Evolutionary conservation across 768 basidiomycete genomes (phyloP).

Genomic region (Auriscalpium vulgare): DNA sequence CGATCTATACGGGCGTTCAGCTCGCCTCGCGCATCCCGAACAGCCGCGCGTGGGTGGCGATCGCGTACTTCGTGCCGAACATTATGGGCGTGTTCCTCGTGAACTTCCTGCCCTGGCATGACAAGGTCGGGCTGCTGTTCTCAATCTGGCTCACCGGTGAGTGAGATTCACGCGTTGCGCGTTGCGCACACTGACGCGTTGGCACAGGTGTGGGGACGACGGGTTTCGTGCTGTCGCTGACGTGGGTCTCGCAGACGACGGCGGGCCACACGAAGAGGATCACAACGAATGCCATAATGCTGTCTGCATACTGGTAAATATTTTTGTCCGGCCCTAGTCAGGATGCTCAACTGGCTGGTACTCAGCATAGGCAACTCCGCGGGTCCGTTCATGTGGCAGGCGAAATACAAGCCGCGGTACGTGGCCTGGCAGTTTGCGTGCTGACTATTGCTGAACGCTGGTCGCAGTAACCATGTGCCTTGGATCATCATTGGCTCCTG

Average conservation of each 20-base stretch:
- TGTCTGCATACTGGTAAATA: slow-evolving; percentile 50
- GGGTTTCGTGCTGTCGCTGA: slow-evolving; percentile 51
- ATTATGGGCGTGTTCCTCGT: slow-evolving; percentile 54
- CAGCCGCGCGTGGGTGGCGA: slow-evolving; percentile 54
- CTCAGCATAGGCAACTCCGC: slow-evolving; percentile 45
- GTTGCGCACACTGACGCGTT: slow-evolving; percentile 13
- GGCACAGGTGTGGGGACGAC: slow-evolving; percentile 41
- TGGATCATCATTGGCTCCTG: slow-evolving; percentile 72
- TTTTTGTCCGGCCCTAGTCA: too few species aligned
- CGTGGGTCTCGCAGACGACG: slow-evolving; percentile 60
- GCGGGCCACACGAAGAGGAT: slow-evolving; percentile 69
- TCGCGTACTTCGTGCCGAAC: slow-evolving; percentile 57
- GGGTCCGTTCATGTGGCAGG: slow-evolving; percentile 76
- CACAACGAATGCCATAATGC: slow-evolving; percentile 64
- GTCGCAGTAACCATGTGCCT: slow-evolving; percentile 57
- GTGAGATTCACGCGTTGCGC: background rate
- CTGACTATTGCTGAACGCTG: background rate
- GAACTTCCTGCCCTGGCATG: slow-evolving; percentile 54
- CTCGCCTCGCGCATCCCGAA: slow-evolving; percentile 50
- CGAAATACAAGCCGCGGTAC: slow-evolving; percentile 57
- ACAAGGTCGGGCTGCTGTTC: slow-evolving; percentile 60
- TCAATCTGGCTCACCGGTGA: slow-evolving; percentile 45
- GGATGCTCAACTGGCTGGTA: too few species aligned
- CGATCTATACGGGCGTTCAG: slow-evolving; percentile 58
- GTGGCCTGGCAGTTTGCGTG: background rate